phyloP scores from a whole-genome alignment of 345 rosid species.

The Tarenaya hassleriana region DNA sequence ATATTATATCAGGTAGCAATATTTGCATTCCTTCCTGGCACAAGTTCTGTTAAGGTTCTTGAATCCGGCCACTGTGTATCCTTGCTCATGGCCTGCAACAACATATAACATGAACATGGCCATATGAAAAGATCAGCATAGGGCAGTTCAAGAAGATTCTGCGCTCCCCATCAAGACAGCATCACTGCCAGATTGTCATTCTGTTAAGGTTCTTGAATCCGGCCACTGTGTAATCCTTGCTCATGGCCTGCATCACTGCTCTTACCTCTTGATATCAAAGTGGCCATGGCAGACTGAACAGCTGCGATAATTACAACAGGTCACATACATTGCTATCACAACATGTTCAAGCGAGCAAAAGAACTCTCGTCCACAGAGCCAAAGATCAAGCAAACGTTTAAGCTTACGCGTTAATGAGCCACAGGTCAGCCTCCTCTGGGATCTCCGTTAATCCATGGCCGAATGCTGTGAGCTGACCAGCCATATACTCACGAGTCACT shows the following conservation, averaged over 20 bases:
- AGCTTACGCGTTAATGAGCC: conserved; percentile 91
- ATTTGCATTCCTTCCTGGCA: conserved; percentile 96
- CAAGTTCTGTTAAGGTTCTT: conserved; percentile 85
- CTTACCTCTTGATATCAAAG: conserved; percentile 65
- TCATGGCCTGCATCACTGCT: conserved; percentile 89
- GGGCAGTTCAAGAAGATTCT: conserved; percentile 7
- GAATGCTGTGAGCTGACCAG: conserved; percentile 88
- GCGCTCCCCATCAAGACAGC: conserved; percentile 61
- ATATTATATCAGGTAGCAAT: conserved; percentile 93
- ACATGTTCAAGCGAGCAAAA: neutral
- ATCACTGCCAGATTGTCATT: conserved; percentile 88
- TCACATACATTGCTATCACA: conserved; percentile 7
- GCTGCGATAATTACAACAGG: conserved; percentile 35
- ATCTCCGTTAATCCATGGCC: conserved; percentile 73
- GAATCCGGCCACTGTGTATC: conserved; percentile 70
- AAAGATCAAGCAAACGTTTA: neutral
- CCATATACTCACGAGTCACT: conserved; percentile 99
- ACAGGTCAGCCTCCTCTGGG: conserved; percentile 83
- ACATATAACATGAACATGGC: too few relatives aligned
- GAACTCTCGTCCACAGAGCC: neutral
- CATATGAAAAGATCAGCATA: conserved; percentile 10
- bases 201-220: conserved; percentile 83
- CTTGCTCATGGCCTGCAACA: conserved; percentile 84
- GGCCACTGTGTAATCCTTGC: conserved; percentile 67
- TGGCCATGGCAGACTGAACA: conserved; percentile 94